Conservation (phyloP, 768 basidiomycete genomes). For the Rubroboletus pulcherrimus region DNA sequence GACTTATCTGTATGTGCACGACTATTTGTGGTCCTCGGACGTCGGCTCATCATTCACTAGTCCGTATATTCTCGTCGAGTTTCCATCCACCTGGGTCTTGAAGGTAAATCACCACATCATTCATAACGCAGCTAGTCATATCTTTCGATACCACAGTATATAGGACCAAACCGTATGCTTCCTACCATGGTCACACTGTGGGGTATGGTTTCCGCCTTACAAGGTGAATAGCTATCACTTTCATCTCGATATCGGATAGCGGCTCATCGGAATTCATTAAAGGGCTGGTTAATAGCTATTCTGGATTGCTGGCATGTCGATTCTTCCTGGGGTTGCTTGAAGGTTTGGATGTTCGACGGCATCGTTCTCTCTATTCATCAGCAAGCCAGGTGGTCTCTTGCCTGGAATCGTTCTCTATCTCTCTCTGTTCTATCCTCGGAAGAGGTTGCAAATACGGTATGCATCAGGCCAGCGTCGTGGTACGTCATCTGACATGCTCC, state of each 20-base stretch:
- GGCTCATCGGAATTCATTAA: background rate
- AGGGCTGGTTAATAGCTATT: constrained; percentile 48
- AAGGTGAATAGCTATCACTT: constrained; percentile 38
- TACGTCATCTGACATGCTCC: constrained; percentile 1
- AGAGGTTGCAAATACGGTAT: constrained; percentile 24
- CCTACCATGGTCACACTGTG: constrained; percentile 61
- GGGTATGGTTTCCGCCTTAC: constrained; percentile 59
- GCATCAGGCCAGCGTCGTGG: background rate
- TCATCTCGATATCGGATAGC: background rate
- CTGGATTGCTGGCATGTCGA: constrained; percentile 49
- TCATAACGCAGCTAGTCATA: background rate
- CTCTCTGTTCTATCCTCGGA: constrained; percentile 44
- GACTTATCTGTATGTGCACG: constrained; percentile 22
- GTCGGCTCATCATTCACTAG: constrained; percentile 9
- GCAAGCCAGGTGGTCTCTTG: constrained; percentile 47
- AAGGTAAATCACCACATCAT: constrained; percentile 33
- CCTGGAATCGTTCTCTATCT: constrained; percentile 57
- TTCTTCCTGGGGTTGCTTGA: constrained; percentile 54
- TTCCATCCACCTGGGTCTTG: constrained; percentile 58
- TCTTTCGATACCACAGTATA: constrained; percentile 16
- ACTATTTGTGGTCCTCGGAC: background rate
- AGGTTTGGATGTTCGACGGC: constrained; percentile 35
- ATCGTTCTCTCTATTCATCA: constrained; percentile 2
- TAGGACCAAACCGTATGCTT: constrained; percentile 54
- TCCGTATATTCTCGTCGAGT: constrained; percentile 52